Evolutionary conservation across 2,329 filamentous ascomycete species (phyloP), one percentile per base, ranked within the genome.

Genomic region (Rachicladosporium sp.): DNA sequence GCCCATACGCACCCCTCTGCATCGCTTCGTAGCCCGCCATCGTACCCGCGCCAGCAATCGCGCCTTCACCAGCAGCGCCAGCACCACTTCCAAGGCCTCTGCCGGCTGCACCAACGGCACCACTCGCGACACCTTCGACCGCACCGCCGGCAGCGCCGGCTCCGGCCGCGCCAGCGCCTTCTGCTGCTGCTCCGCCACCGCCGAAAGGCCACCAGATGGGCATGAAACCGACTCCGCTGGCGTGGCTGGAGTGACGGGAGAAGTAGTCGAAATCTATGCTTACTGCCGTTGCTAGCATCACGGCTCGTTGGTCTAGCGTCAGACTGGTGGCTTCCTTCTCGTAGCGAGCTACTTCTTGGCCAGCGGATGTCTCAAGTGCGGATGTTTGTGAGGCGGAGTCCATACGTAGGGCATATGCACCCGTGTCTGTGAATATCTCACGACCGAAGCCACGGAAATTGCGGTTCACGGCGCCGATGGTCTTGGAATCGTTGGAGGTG

Each of bases 241-340:
- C 65, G 2, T 60, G 54, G 11, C 62, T 56, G 38, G 71, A 75
- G 45, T 78, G 73, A 2, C 74, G 65, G 42, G 74, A 78, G 59
- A 80, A 80, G 56, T 80, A 80, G 52, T 80, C 76, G 43, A 79
- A 80, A 50, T 80, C 76, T 35, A 80, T 68, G 41, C 66, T 74
- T 9, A 80, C 75, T 5, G 76, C 76, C 1, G 76, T 78, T 7
- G 76, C 75, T 6, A 80, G 65, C 75, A 80, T 79, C 19, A 79
- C 68, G 2, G 76, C 76, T 38, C 76, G 66, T 54, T 80, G 74
- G 49, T 80, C 76, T 2, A 80, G 65, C 2, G 74, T 78, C 74
- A 80, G 77, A 3, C 71, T 73, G 2, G 61, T 60, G 8, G 50
- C 46, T 2, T 55, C 48, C 10, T 49, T 32, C 36, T 54, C 48